phyloP scores from a whole-genome alignment of 768 basidiomycete genomes.

The Boletellus ananas region DNA sequence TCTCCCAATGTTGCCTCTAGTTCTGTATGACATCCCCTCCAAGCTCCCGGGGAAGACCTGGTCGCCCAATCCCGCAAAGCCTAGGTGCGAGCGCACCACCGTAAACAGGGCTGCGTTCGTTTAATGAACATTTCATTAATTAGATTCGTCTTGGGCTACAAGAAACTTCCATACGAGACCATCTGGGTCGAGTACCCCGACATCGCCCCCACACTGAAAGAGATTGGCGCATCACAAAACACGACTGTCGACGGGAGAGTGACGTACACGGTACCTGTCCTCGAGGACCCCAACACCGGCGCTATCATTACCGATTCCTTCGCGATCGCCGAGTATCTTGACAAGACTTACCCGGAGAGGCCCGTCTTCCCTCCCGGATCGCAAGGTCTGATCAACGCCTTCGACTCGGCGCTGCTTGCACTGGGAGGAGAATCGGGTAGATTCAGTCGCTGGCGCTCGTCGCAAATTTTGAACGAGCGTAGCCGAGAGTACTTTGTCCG shows the following conservation, averaged over 20 bases:
- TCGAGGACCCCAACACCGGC: slow-evolving; percentile 31
- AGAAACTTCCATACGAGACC: slow-evolving; percentile 32
- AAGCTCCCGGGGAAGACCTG: slow-evolving; percentile 28
- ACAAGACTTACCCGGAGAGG: slow-evolving; percentile 33
- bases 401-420: slow-evolving; percentile 7
- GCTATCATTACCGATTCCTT: slow-evolving; percentile 29
- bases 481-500: slow-evolving; percentile 38
- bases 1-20: slow-evolving; percentile 23
- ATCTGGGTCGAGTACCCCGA: slow-evolving; percentile 35
- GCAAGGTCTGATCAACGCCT: slow-evolving; percentile 20
- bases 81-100: slow-evolving; percentile 24
- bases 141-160: slow-evolving; percentile 32
- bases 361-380: slow-evolving; percentile 24
- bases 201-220: slow-evolving; percentile 23
- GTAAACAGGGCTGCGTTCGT: background rate
- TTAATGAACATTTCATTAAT: background rate
- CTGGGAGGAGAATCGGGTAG: slow-evolving; percentile 4
- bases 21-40: slow-evolving; percentile 37
- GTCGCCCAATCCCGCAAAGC: slow-evolving; percentile 38
- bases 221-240: slow-evolving; percentile 24
- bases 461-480: slow-evolving; percentile 29
- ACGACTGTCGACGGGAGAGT: slow-evolving; percentile 17
- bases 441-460: slow-evolving; percentile 19
- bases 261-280: slow-evolving; percentile 32
- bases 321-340: slow-evolving; percentile 35